phyloP scores from a whole-genome alignment of 352 stramenopile genomes.

The Globisporangium uncinulatum region DNA sequence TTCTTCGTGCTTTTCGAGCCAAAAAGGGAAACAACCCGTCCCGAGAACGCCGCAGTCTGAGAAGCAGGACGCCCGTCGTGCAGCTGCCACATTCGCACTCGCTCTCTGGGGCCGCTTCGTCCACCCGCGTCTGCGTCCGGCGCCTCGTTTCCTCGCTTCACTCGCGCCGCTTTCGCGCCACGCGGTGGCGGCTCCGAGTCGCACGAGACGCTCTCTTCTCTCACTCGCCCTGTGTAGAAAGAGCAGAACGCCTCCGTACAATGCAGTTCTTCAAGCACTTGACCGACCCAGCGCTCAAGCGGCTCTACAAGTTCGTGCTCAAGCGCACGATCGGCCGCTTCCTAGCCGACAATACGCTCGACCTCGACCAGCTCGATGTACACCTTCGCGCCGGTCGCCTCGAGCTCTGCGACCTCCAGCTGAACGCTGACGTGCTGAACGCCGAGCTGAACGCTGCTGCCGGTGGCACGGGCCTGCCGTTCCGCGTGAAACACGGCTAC shows the following conservation, averaged over 20 bases:
- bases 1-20: not conserved
- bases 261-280: conserved; percentile 89
- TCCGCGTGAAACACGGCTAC: conserved; percentile 85
- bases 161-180: not conserved
- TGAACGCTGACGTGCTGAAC: conserved; percentile 81
- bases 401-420: conserved; percentile 75
- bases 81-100: too few species aligned
- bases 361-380: conserved; percentile 84
- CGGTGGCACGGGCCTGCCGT: conserved; percentile 41
- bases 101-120: too few species aligned
- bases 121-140: too few species aligned
- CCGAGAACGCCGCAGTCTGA: conserved; percentile 2
- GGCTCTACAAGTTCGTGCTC: conserved; percentile 89
- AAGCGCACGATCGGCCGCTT: conserved; percentile 88
- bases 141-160: not conserved
- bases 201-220: not conserved
- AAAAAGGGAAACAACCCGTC: conserved; percentile 6
- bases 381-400: conserved; percentile 70
- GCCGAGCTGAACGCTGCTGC: conserved; percentile 56
- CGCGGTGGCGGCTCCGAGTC: too few species aligned
- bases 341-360: conserved; percentile 71
- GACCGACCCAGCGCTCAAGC: conserved; percentile 86
- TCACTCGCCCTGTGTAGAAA: not conserved
- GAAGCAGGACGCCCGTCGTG: not conserved
- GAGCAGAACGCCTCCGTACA: not conserved